phyloP scores from a whole-genome alignment of 306 rosid genomes.

The Styphnolobium japonicum region DNA sequence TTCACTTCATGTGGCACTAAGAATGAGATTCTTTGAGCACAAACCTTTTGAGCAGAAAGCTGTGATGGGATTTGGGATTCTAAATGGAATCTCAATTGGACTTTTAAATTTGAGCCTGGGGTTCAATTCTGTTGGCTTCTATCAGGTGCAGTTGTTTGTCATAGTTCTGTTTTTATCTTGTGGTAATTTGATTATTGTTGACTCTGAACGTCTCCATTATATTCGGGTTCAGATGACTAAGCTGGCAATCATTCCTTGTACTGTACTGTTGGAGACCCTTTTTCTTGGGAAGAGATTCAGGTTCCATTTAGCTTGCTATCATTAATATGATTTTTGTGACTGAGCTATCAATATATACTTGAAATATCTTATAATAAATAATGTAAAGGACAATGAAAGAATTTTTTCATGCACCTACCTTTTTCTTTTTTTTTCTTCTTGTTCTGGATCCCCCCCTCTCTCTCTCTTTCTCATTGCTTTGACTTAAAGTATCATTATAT shows the following conservation, averaged over 20 bases:
- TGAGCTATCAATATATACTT: conserved; percentile 5
- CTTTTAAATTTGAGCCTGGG: conserved; percentile 96
- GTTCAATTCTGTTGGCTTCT: conserved; percentile 97
- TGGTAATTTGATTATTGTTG: conserved; percentile 10
- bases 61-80: conserved; percentile 87
- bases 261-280: conserved; percentile 93
- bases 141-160: conserved; percentile 61
- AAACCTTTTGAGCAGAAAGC: conserved; percentile 83
- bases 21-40: conserved; percentile 88
- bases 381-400: background rate
- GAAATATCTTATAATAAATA: conserved; percentile 6
- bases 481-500: background rate
- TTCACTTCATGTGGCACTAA: conserved; percentile 86
- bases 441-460: background rate
- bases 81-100: conserved; percentile 97
- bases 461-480: background rate
- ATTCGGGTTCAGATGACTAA: conserved; percentile 81
- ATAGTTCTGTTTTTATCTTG: conserved; percentile 10
- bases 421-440: background rate
- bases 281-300: conserved; percentile 90
- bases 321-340: background rate
- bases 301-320: conserved; percentile 38
- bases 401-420: background rate
- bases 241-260: conserved; percentile 98
- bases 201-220: conserved; percentile 27